Base-by-base conservation (phyloP, 2,329 filamentous ascomycete species). In the Colletotrichum sp. region DNA sequence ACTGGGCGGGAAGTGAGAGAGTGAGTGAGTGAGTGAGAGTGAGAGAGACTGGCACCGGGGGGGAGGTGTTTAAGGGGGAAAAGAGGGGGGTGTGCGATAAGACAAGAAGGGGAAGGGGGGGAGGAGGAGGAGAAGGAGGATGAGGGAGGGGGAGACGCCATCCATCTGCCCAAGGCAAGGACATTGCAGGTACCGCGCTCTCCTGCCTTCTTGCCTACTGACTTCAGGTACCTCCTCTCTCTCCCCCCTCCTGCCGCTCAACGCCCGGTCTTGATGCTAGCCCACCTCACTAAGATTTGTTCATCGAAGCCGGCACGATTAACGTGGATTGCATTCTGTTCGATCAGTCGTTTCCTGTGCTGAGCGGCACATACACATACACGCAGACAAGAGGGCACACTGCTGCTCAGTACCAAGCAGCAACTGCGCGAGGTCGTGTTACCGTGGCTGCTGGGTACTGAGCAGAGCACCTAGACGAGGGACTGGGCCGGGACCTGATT, bases 41-140 rank as follows among this genome's bases (percentile, higher is more conserved):
- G 48, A 43, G 67, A 70, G 67, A 48, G 58, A 48, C 32, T 24
- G 30, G 36, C 69, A 72, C 61, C 64, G 71, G 74, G 71, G 71
- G 71, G 71, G 48, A 60, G 75, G 71, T 65, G 75, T 77, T 74
- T 67, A 63, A 66, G 60, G 61, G 69, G 66, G 38, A 72, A 67
- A 30, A 21, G 43, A 30, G 34, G 72, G 21, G 58, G 72, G 72
- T 64, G 72, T 68, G 38, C 16, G 30, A 30, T 30, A 48, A 18
- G 58, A 67, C 58, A 65, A 52, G 43, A 21, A 36, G 28, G 58
- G 28, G 67, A 26, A 30, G 60, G 60, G 57, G 26, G 38, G n/a
- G 30, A 26, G 72, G 43, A 58, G 69, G 66, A 69, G 60, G 28
- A 36, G 30, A 65, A 30, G 67, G 32, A 60, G 60, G 32, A 68